phyloP scores from a whole-genome alignment of 225 moss, liverwort and hornwort genomes.

The Sphagnum tenellum region DNA sequence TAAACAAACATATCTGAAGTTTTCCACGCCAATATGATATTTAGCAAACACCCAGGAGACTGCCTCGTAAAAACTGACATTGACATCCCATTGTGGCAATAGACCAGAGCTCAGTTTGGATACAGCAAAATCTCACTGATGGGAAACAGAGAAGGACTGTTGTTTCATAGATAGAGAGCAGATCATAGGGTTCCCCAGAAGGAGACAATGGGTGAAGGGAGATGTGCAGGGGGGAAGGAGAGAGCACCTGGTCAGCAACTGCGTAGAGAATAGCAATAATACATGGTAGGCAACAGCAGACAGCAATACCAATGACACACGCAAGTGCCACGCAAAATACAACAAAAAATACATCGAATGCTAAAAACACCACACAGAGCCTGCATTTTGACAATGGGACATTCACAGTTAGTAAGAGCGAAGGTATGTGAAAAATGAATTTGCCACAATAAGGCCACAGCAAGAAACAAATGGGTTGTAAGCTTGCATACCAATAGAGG shows the following conservation, averaged over 20 bases:
- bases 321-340: slow-evolving; percentile 98
- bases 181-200: not conserved
- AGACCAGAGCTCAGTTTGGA: no score
- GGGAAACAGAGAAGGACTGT: no score
- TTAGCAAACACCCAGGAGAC: no score
- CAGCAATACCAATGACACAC: slow-evolving; percentile 97
- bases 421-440: no score
- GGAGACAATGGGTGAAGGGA: not conserved
- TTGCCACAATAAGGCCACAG: no score
- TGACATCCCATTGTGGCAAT: no score
- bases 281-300: slow-evolving; percentile 98
- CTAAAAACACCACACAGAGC: slow-evolving; percentile 88
- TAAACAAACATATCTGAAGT: no score
- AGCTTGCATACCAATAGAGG: no score
- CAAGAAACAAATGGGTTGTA: no score
- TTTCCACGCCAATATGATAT: not conserved
- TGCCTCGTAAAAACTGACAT: no score
- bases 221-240: not conserved
- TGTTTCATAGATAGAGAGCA: not conserved
- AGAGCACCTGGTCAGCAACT: slow-evolving; percentile 78
- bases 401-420: no score
- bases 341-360: slow-evolving; percentile 97
- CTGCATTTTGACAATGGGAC: slow-evolving; percentile 14
- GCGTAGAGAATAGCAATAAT: slow-evolving; percentile 98
- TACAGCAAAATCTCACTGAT: no score